Evolutionary conservation across 179 eudicot genomes (phyloP).

Genomic region (Actinidia arguta): DNA sequence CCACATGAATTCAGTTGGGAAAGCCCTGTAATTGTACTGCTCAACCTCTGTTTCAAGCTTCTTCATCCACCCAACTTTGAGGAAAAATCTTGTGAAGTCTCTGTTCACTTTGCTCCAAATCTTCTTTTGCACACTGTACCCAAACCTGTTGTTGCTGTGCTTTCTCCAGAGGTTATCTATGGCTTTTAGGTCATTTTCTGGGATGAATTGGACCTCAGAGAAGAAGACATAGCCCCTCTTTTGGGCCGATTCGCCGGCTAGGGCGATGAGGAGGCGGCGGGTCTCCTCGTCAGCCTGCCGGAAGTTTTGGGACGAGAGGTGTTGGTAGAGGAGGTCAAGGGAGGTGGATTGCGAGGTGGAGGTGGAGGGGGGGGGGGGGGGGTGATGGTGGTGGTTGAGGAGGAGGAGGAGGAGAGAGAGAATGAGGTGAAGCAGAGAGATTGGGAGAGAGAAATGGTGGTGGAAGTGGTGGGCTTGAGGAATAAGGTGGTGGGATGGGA

Average conservation of each 20-base stretch:
- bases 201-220: conserved; percentile 85
- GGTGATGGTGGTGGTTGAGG: conserved; percentile 34
- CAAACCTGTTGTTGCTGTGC: conserved; percentile 54
- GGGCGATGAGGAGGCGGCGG: conserved; percentile 81
- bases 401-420: conserved; percentile 23
- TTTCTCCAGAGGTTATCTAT: conserved; percentile 73
- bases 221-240: conserved; percentile 92
- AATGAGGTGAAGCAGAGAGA: conserved; percentile 29
- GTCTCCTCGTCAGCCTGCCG: conserved; percentile 91
- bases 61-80: conserved; percentile 94
- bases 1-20: conserved; percentile 86
- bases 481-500: conserved; percentile 27
- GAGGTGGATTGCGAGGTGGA: too few species aligned
- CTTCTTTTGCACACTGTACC: conserved; percentile 82
- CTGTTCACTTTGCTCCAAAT: conserved; percentile 58
- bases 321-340: conserved; percentile 58
- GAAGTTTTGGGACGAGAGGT: conserved; percentile 57
- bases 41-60: conserved; percentile 78
- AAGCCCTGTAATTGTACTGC: conserved; percentile 82
- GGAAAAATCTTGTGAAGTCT: conserved; percentile 74
- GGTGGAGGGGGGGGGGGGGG: conserved; percentile 25
- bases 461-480: conserved; percentile 32
- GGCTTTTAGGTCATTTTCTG: conserved; percentile 45
- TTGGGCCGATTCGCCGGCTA: conserved; percentile 76
- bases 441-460: conserved; percentile 30